Evolutionary conservation across 148 eudicot genomes (phyloP), one percentile per base, ranked within the genome.

Genomic region (Camellia japonica): DNA sequence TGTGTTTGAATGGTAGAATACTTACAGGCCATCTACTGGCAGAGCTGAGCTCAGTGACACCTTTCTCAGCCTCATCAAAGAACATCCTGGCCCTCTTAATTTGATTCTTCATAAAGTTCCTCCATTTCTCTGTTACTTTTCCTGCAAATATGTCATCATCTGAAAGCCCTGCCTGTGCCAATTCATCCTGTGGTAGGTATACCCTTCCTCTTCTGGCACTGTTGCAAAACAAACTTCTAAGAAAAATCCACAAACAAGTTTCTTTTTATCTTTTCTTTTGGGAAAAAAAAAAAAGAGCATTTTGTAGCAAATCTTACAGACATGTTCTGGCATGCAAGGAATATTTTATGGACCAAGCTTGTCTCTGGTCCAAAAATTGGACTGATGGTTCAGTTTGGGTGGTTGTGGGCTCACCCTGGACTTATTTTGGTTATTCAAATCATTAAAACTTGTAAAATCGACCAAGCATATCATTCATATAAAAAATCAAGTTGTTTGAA

Each of bases 1-100:
- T 15, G 1, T 4, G 14, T 16, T 61, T 61, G 23, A 16, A 61
- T 19, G 41, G 61, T 7, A 2, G 20, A 69, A 5, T 49, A 68
- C 92, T 89, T 87, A 97, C 99, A 20, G 99, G 99, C 98, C 97
- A 94, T 97, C 99, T 87, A 71, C 99, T 97, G 38, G 90, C 94
- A 67, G 95, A 76, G 80, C 91, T 92, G 42, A 97, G 99, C 78
- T 94, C 92, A 59, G 87, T 86, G 23, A 97, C 97, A 11, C 98
- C 99, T 82, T 83, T 86, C 82, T 97, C 99, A 15, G 99, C 99
- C 78, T 91, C 92, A 71, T 92, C 92, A 61, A 97, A 97, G 87
- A 94, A 97, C 89, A 86, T 90, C 80, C 98, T 85, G 5, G 97
- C 99, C 86, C 99, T 86, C 85, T 90, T 91, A 75, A 97, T 92